Percentiles rank a stretch among this genome's conserved stretches.
phyloP scores from a whole-genome alignment of 2,329 filamentous ascomycete genomes.

The Talaromyces sp. region DNA sequence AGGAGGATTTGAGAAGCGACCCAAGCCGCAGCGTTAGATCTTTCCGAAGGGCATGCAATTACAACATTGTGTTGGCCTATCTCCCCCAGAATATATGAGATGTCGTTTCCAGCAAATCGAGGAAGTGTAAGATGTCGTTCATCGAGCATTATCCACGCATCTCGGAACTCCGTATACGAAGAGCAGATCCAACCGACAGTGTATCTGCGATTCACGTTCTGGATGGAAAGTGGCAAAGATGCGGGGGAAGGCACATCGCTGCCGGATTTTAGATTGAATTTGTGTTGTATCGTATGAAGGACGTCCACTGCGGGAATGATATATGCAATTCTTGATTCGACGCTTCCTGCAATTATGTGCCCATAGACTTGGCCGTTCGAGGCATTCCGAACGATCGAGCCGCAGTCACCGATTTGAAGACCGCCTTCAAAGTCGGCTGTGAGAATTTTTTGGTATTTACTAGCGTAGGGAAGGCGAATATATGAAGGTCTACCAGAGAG shows the following conservation, averaged over 20 bases:
- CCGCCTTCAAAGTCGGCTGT: not conserved
- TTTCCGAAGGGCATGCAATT: not conserved
- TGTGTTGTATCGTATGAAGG: not conserved
- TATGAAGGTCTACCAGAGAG: not conserved
- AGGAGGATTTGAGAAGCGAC: too few relatives aligned
- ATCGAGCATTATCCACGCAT: not conserved
- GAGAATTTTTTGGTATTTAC: not conserved
- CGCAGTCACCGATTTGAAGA: not conserved
- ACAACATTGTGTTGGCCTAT: not conserved
- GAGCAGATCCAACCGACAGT: not conserved
- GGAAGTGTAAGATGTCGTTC: not conserved
- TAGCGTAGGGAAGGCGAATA: not conserved
- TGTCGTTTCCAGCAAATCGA: not conserved
- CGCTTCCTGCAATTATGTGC: not conserved
- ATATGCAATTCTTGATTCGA: slow-evolving; percentile 1
- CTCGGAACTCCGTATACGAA: not conserved
- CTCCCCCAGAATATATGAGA: not conserved
- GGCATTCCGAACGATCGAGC: not conserved
- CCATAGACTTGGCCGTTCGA: not conserved
- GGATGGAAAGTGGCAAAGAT: too few relatives aligned
- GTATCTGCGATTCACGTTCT: not conserved
- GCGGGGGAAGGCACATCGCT: too few relatives aligned
- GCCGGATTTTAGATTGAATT: not conserved
- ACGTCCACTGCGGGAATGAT: not conserved
- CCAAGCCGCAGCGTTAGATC: too few relatives aligned